Conservation (phyloP, 75 land plant genomes). For the Adiantum capillusveneris region DNA sequence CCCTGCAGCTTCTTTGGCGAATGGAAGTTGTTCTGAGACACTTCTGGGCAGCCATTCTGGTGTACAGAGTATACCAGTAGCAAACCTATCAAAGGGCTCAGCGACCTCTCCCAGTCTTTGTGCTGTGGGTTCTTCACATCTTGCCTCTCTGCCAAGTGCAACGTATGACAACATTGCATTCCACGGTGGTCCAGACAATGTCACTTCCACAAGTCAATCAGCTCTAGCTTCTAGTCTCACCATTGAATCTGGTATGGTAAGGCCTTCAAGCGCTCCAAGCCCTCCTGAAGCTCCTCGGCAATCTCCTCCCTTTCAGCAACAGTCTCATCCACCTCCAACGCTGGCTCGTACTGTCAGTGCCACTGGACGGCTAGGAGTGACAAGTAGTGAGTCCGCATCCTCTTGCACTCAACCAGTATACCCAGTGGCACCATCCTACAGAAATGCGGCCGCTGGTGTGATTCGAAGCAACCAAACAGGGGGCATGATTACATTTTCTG, state of each 20-base stretch:
- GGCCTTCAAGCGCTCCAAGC: constrained; percentile 81
- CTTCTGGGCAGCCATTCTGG: too few species aligned
- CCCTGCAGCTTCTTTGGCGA: too few species aligned
- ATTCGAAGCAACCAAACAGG: too few species aligned
- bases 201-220: neutral
- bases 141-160: too few species aligned
- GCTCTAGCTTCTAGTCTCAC: constrained; percentile 1
- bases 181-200: neutral
- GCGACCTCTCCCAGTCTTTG: too few species aligned
- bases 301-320: constrained; percentile 28
- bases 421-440: too few species aligned
- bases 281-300: constrained; percentile 47
- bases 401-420: neutral
- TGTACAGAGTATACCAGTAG: too few species aligned
- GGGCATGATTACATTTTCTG: too few species aligned
- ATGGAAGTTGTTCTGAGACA: too few species aligned
- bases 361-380: constrained; percentile 59
- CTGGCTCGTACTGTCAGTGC: constrained; percentile 82
- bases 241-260: constrained; percentile 27
- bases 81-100: too few species aligned
- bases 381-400: neutral
- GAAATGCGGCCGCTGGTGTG: constrained; percentile 1
- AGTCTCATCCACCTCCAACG: constrained; percentile 30
- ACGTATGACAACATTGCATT: too few species aligned
- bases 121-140: too few species aligned